Percentiles rank a stretch among this genome's conserved stretches.
Conservation (phyloP, 225 moss, liverwort and hornwort species). For the Bryoerythrophyllum caledonicum region DNA sequence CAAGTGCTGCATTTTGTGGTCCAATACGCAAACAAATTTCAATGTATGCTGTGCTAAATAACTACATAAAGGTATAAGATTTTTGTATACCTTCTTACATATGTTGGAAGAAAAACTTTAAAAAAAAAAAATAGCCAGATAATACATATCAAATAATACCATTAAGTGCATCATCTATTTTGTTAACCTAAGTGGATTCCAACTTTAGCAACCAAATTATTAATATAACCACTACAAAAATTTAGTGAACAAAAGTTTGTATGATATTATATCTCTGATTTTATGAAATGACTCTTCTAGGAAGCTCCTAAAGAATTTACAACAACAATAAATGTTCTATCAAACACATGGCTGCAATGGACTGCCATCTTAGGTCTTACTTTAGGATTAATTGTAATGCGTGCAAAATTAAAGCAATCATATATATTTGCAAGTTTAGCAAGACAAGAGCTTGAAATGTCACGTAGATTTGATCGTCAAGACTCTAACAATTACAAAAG, state of each 20-base stretch:
- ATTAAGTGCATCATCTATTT: no score
- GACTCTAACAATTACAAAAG: constrained; percentile 17
- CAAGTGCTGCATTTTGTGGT: constrained; percentile 75
- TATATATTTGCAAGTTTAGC: constrained; percentile 56
- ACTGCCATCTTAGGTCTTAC: constrained; percentile 48
- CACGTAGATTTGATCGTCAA: constrained; percentile 24
- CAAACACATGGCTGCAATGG: constrained; percentile 61
- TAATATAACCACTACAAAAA: no score
- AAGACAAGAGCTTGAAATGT: constrained; percentile 67
- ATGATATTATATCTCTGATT: no score
- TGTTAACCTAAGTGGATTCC: no score
- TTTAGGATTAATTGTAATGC: constrained; percentile 51
- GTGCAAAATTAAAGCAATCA: constrained; percentile 62
- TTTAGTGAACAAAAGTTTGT: no score
- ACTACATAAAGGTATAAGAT: constrained; percentile 54
- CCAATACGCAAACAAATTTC: constrained; percentile 64
- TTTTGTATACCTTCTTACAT: no score
- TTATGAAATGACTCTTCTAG: no score
- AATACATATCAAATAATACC: no score
- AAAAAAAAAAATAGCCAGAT: no score
- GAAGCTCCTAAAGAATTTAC: constrained; percentile 51
- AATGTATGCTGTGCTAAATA: constrained; percentile 57
- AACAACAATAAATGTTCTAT: constrained; percentile 40
- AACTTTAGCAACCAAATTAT: no score
- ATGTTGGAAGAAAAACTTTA: no score